phyloP scores from a whole-genome alignment of 768 basidiomycete species.

The Suillus americanus region DNA sequence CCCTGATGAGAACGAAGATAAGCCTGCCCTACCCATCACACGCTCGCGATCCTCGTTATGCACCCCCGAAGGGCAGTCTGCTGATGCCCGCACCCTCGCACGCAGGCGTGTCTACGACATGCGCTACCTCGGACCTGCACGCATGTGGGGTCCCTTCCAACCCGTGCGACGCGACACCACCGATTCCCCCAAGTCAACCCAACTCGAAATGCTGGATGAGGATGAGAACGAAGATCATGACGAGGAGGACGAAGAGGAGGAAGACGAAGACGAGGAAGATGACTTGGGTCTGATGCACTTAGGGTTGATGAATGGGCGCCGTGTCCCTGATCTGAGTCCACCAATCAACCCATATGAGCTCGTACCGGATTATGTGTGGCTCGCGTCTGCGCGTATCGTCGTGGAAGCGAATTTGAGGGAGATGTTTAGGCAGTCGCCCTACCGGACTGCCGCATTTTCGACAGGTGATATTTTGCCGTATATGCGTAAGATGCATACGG shows the following conservation, averaged over 20 bases:
- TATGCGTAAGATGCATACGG: slow-evolving; percentile 35
- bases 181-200: neutral
- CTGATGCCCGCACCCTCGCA: slow-evolving; percentile 28
- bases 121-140: slow-evolving; percentile 28
- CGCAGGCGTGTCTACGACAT: slow-evolving; percentile 31
- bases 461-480: slow-evolving; percentile 24
- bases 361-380: slow-evolving; percentile 51
- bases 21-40: neutral
- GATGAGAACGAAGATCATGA: slow-evolving; percentile 25
- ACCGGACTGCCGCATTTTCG: neutral
- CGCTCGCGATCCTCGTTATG: neutral
- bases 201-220: slow-evolving; percentile 8
- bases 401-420: slow-evolving; percentile 53
- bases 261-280: slow-evolving; percentile 12
- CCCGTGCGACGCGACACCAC: slow-evolving; percentile 12
- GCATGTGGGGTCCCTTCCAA: slow-evolving; percentile 30
- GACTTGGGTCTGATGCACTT: slow-evolving; percentile 5
- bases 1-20: neutral
- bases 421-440: slow-evolving; percentile 18
- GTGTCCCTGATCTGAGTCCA: slow-evolving; percentile 17
- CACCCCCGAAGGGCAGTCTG: slow-evolving; percentile 13
- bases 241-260: slow-evolving; percentile 14
- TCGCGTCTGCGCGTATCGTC: slow-evolving; percentile 49
- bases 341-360: slow-evolving; percentile 27
- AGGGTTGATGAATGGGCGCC: slow-evolving; percentile 8